A percentile compares a stretch with the other conserved stretches of the same genome.
phyloP scores from a whole-genome alignment of 2,329 filamentous ascomycete genomes.

The Penicillium sp. region DNA sequence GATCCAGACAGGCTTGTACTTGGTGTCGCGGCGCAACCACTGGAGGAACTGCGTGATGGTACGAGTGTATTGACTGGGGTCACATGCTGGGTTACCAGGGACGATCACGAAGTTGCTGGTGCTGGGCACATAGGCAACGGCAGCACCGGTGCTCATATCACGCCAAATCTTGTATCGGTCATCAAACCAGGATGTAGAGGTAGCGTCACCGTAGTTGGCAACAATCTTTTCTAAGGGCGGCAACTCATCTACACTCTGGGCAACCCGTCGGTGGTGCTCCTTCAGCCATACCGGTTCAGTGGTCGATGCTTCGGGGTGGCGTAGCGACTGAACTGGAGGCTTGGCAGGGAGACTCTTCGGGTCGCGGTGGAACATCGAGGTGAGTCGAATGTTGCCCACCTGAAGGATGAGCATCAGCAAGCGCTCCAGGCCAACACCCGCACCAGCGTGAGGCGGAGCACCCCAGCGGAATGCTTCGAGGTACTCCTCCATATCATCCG shows the following conservation, averaged over 20 bases:
- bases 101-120: conserved; percentile 74
- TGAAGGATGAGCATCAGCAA: conserved; percentile 83
- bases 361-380: conserved; percentile 83
- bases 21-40: conserved; percentile 69
- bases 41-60: conserved; percentile 74
- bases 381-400: conserved; percentile 85
- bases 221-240: conserved; percentile 84
- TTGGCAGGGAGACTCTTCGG: conserved; percentile 79
- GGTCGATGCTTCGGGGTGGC: conserved; percentile 85
- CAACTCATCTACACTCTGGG: conserved; percentile 53
- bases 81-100: conserved; percentile 84
- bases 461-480: conserved; percentile 85
- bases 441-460: conserved; percentile 84
- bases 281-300: conserved; percentile 64
- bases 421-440: conserved; percentile 86
- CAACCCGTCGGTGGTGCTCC: conserved; percentile 40
- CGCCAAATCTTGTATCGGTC: conserved; percentile 87
- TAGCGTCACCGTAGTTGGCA: conserved; percentile 92
- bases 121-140: conserved; percentile 77
- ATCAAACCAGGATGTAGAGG: conserved; percentile 91
- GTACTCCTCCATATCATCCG: conserved; percentile 86
- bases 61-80: conserved; percentile 70
- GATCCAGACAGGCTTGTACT: conserved; percentile 82
- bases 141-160: conserved; percentile 74
- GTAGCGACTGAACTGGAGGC: conserved; percentile 63